Conservation (phyloP, 257 asterid genomes). For the Capsicum rhomboideum region DNA sequence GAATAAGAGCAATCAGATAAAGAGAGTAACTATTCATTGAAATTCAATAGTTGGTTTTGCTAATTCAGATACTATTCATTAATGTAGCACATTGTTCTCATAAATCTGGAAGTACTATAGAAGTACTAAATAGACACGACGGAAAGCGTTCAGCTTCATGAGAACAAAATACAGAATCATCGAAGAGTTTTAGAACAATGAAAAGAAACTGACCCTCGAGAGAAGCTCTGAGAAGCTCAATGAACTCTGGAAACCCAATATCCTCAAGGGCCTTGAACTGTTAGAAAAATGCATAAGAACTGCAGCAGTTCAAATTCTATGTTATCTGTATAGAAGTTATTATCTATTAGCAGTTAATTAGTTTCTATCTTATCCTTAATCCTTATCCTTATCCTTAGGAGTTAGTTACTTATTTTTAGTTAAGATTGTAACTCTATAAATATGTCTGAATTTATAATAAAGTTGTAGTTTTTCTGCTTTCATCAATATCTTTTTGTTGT, state of each 20-base stretch:
- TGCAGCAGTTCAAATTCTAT: no score
- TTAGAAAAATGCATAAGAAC: no score
- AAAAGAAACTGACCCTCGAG: slow-evolving; percentile 59
- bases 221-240: slow-evolving; percentile 66
- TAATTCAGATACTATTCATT: not conserved
- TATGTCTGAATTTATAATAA: no score
- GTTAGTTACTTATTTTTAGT: no score
- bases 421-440: no score
- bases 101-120: not conserved
- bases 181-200: not conserved
- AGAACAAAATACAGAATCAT: not conserved
- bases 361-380: no score
- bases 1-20: not conserved
- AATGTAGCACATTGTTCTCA: not conserved
- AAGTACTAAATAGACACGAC: not conserved
- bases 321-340: no score
- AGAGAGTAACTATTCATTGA: not conserved
- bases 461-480: no score
- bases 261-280: slow-evolving; percentile 93
- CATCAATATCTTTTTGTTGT: no score
- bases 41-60: not conserved
- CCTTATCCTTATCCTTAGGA: no score
- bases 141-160: not conserved
- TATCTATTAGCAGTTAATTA: no score
- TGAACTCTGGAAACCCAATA: slow-evolving; percentile 71